A percentile compares a stretch with the other conserved stretches of the same genome.
phyloP scores from a whole-genome alignment of 306 rosid genomes.

The Pueraria montana region DNA sequence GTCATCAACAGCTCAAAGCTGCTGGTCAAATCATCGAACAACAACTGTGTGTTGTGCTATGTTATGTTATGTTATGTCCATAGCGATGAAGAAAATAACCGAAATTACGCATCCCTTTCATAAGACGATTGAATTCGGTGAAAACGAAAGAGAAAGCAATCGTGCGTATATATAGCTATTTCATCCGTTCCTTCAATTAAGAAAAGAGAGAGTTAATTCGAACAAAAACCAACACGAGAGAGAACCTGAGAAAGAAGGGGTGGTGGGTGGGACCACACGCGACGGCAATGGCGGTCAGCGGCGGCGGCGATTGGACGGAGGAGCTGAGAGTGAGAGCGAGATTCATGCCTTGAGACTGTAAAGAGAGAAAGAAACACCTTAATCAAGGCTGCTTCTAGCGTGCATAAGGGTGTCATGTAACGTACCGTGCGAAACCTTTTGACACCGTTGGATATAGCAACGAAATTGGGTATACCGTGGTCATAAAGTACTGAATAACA shows the following conservation, averaged over 20 bases:
- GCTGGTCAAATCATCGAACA: constrained; percentile 20
- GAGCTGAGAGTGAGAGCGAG: constrained; percentile 19
- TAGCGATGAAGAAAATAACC: constrained; percentile 15
- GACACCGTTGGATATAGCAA: no score
- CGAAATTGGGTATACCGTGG: no score
- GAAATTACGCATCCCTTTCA: constrained; percentile 5
- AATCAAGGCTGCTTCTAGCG: no score
- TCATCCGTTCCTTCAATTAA: constrained; percentile 4
- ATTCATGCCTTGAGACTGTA: background rate
- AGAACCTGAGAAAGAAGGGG: constrained; percentile 42
- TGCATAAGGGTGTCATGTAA: no score
- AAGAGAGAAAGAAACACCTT: no score
- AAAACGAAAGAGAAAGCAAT: constrained; percentile 22
- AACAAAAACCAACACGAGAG: background rate
- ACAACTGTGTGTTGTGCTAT: background rate
- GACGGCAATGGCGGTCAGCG: constrained; percentile 30
- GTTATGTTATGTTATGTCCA: no score
- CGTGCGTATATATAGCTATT: background rate
- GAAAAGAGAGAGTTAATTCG: constrained; percentile 9
- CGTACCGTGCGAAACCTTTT: no score
- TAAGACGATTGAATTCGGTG: background rate
- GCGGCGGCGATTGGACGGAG: constrained; percentile 38
- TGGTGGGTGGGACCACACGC: background rate
- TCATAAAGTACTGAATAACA: no score
- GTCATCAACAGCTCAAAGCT: constrained; percentile 32